Percentiles rank a stretch among this genome's conserved stretches.
These are phyloP conservation scores for Heliamphora pulchella DNA, from an alignment of 179 eudicot genomes.

Conservation along the genomic window DNA sequence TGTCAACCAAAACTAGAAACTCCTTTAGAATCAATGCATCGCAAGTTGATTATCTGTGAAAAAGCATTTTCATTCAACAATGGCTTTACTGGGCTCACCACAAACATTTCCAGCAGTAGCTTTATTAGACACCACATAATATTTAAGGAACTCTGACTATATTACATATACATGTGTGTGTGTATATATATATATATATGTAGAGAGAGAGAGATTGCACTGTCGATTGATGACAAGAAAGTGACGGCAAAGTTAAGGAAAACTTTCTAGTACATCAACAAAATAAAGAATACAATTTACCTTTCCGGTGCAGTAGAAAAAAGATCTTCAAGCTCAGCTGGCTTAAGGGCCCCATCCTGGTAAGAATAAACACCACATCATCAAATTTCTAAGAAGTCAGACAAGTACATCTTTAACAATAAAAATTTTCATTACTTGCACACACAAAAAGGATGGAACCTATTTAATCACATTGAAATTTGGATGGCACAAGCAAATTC, in stretches of 20 bases:
- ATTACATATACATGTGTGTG: not conserved
- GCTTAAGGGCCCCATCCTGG: conserved; percentile 70
- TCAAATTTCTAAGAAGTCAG: not conserved
- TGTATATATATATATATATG: not conserved
- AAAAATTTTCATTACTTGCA: not conserved
- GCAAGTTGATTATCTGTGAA: not conserved
- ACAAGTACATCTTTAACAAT: not conserved
- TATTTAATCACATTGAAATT: no score
- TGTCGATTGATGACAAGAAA: not conserved
- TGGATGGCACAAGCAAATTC: no score
- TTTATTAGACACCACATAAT: not conserved
- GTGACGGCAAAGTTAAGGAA: not conserved
- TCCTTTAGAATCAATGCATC: not conserved
- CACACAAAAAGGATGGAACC: no score
- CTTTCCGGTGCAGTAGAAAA: conserved; percentile 94
- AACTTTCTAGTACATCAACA: not conserved
- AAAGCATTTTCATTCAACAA: not conserved
- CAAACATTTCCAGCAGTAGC: not conserved
- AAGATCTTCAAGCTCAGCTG: conserved; percentile 68
- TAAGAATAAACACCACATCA: conserved; percentile 7
- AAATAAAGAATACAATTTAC: conserved; percentile 28
- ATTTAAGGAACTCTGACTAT: not conserved
- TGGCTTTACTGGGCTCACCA: not conserved
- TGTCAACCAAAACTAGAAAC: not conserved
- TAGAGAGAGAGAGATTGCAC: not conserved